A percentile compares a stretch with the other conserved stretches of the same genome.
Evolutionary conservation across 2,329 filamentous ascomycete genomes (phyloP).

Genomic region (Arthrobotrys conoides): DNA sequence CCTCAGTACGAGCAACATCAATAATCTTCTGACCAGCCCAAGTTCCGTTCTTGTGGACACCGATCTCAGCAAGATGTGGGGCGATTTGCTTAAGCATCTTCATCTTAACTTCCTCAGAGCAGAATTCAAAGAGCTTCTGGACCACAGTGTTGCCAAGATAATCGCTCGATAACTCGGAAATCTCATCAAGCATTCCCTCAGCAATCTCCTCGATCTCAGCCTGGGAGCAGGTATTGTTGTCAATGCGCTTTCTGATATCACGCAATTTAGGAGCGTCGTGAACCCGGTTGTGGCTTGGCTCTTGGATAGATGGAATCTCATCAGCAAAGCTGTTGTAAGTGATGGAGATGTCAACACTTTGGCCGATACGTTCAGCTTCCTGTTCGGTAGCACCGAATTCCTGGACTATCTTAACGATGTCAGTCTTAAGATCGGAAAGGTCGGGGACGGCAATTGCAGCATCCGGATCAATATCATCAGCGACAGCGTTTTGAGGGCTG

Average conservation of each 20-base stretch:
- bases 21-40: slow-evolving; percentile 99
- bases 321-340: slow-evolving; percentile 79
- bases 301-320: slow-evolving; percentile 89
- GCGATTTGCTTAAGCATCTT: slow-evolving; percentile 90
- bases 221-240: slow-evolving; percentile 89
- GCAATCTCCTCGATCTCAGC: slow-evolving; percentile 94
- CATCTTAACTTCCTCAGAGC: slow-evolving; percentile 89
- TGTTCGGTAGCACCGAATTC: slow-evolving; percentile 89
- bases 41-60: slow-evolving; percentile 98
- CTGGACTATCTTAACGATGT: slow-evolving; percentile 87
- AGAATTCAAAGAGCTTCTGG: slow-evolving; percentile 97
- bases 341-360: slow-evolving; percentile 82
- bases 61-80: slow-evolving; percentile 94
- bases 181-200: slow-evolving; percentile 93
- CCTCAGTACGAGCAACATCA: slow-evolving; percentile 87
- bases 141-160: slow-evolving; percentile 99
- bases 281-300: slow-evolving; percentile 87
- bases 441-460: slow-evolving; percentile 78
- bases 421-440: slow-evolving; percentile 81
- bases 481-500: slow-evolving; percentile 66
- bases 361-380: slow-evolving; percentile 79
- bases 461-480: slow-evolving; percentile 63
- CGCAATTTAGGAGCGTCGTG: slow-evolving; percentile 95
- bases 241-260: slow-evolving; percentile 96
- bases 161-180: slow-evolving; percentile 85